Conservation (phyloP, 352 stramenopile species). For the Phytophthora melonis region DNA sequence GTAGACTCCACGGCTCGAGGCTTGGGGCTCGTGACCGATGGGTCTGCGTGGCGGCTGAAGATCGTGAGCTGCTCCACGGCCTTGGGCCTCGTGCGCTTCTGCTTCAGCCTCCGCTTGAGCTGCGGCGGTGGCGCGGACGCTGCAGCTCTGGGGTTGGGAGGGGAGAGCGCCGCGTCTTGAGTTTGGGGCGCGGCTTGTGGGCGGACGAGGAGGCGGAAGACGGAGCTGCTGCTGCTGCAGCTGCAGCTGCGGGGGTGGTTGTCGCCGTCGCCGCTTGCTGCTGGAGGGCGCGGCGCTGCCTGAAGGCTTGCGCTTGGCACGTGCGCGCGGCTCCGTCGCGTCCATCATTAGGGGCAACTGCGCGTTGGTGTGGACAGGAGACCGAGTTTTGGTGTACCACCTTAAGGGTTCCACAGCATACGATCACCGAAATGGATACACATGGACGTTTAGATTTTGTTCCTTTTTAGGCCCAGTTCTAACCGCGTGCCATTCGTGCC, state of each 20-base stretch:
- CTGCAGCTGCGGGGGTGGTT: neutral
- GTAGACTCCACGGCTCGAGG: neutral
- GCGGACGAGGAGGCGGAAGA: no score
- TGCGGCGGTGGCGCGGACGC: neutral
- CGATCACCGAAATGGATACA: no score
- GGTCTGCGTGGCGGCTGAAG: slow-evolving; percentile 38
- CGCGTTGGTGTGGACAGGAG: no score
- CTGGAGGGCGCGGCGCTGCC: neutral
- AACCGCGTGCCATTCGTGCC: no score
- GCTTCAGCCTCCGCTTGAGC: no score
- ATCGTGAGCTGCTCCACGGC: slow-evolving; percentile 5
- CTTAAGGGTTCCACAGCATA: no score
- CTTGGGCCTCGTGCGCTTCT: neutral
- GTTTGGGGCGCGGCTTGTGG: neutral
- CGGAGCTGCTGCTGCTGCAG: neutral
- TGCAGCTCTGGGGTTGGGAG: no score
- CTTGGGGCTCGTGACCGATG: slow-evolving; percentile 24
- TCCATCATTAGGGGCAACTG: no score
- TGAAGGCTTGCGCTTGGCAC: slow-evolving; percentile 27
- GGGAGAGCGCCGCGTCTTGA: no score
- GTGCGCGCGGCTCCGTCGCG: neutral
- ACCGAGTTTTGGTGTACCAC: no score
- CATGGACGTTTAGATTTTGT: no score
- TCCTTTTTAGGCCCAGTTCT: no score
- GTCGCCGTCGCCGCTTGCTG: slow-evolving; percentile 25